Evolutionary conservation across 257 asterid species (phyloP).

Genomic region (Fraxinus anomala): DNA sequence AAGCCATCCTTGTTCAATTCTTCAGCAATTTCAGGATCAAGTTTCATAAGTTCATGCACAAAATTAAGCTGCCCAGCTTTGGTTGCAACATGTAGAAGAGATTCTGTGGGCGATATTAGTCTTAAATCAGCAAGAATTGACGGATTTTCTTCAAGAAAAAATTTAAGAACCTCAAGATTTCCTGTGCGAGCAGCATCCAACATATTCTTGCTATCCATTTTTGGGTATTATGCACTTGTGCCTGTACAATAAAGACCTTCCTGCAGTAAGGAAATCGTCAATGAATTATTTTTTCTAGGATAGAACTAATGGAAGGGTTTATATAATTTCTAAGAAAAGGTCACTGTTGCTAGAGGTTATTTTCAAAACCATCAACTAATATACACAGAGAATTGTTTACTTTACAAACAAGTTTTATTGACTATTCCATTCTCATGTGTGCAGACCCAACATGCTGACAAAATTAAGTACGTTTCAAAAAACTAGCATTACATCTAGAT

Average conservation of each 20-base stretch:
- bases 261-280: neutral
- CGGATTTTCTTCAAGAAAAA: too few relatives aligned
- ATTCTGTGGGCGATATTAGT: slow-evolving; percentile 7
- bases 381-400: neutral
- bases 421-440: neutral
- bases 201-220: slow-evolving; percentile 18
- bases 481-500: too few relatives aligned
- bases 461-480: too few relatives aligned
- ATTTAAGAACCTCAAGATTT: too few relatives aligned
- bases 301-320: neutral
- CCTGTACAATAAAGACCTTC: neutral
- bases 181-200: too few relatives aligned
- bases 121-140: too few relatives aligned
- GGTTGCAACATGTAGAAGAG: slow-evolving; percentile 30
- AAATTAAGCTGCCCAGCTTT: slow-evolving; percentile 28
- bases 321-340: neutral
- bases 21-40: slow-evolving; percentile 21
- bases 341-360: neutral
- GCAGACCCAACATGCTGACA: too few relatives aligned
- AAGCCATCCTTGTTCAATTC: neutral
- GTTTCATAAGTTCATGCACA: slow-evolving; percentile 22
- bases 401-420: neutral
- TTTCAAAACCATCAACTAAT: neutral
- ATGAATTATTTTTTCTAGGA: neutral
- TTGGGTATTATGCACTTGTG: neutral